Evolutionary conservation across 495 filamentous ascomycete species (phyloP).

Genomic region (Penicillium desertorum): DNA sequence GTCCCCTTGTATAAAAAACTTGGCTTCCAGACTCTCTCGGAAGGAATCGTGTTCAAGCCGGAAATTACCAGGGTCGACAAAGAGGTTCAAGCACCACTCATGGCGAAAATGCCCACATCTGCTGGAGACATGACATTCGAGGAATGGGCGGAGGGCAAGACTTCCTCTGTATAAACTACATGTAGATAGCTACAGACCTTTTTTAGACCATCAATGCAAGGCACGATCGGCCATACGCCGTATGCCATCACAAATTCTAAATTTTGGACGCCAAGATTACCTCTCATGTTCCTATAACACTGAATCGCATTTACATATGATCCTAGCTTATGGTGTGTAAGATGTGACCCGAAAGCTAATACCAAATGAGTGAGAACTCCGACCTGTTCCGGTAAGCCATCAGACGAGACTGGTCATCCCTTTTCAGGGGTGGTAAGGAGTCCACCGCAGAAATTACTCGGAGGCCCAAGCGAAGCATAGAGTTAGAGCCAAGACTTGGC

Average conservation of each 20-base stretch:
- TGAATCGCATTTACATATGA: neutral
- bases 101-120: constrained; percentile 15
- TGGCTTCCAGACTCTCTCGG: constrained; percentile 11
- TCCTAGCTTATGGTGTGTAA: neutral
- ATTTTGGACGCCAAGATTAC: neutral
- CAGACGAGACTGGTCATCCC: neutral
- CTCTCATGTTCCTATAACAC: neutral
- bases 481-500: constrained; percentile 6
- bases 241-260: neutral
- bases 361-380: neutral
- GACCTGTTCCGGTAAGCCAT: neutral
- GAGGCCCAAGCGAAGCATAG: constrained; percentile 5
- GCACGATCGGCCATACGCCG: neutral
- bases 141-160: constrained; percentile 2
- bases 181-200: neutral
- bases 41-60: constrained; percentile 7
- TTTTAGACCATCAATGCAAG: neutral
- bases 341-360: neutral
- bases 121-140: constrained; percentile 1
- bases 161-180: neutral
- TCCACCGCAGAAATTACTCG: neutral
- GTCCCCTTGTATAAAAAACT: constrained; percentile 10
- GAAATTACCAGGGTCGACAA: constrained; percentile 10
- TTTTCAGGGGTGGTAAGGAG: neutral
- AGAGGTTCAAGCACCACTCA: constrained; percentile 12